Conservation (phyloP, 176 grass and related monocot genomes). For the Oryza nivara region DNA sequence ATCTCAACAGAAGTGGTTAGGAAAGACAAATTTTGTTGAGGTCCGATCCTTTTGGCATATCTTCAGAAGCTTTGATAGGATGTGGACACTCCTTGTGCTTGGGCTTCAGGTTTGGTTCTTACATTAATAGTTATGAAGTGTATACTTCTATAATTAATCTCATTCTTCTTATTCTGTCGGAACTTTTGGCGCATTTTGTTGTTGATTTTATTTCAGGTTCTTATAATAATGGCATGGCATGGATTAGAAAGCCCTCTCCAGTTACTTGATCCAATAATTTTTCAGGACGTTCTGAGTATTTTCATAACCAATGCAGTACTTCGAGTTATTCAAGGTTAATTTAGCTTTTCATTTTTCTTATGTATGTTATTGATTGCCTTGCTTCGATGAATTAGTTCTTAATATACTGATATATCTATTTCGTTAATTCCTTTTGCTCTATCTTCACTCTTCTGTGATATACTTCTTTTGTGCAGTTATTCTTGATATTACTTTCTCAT, state of each 20-base stretch:
- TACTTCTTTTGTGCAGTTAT: slow-evolving; percentile 58
- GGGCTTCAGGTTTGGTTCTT: slow-evolving; percentile 76
- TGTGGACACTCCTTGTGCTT: slow-evolving; percentile 93
- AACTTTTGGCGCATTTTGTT: slow-evolving; percentile 31
- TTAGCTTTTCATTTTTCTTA: not conserved
- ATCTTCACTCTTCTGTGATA: not conserved
- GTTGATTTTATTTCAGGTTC: slow-evolving; percentile 57
- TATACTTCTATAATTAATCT: slow-evolving; percentile 41
- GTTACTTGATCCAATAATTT: slow-evolving; percentile 81
- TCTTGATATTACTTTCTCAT: slow-evolving; percentile 85
- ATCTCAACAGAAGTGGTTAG: slow-evolving; percentile 67
- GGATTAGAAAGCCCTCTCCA: slow-evolving; percentile 76
- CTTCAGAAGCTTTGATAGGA: slow-evolving; percentile 95
- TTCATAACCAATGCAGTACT: slow-evolving; percentile 93
- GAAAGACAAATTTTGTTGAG: slow-evolving; percentile 97
- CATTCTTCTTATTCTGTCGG: slow-evolving; percentile 15
- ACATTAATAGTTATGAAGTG: slow-evolving; percentile 8
- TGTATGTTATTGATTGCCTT: slow-evolving; percentile 8
- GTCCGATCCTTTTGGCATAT: slow-evolving; percentile 92
- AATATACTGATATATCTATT: slow-evolving; percentile 8
- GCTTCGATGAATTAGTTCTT: slow-evolving; percentile 6
- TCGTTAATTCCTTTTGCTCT: not conserved
- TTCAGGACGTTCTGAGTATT: slow-evolving; percentile 89
- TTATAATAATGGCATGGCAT: slow-evolving; percentile 98
- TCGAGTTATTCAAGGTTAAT: slow-evolving; percentile 81